These are phyloP conservation scores for Brassica rapa DNA, from an alignment of 345 rosid species.

Conservation along the genomic window DNA sequence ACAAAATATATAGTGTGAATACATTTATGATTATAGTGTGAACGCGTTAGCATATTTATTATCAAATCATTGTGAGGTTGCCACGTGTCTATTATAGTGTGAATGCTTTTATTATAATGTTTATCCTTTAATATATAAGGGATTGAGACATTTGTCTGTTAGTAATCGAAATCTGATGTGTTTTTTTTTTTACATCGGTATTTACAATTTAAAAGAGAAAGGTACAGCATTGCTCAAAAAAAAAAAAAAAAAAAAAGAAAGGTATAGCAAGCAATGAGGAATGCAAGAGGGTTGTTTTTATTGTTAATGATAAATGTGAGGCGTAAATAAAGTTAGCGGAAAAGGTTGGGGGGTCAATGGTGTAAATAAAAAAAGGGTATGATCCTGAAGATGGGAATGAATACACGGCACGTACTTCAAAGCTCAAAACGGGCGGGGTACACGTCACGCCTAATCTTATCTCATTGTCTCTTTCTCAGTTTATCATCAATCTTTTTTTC, in stretches of 20 bases:
- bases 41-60: too few species aligned
- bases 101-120: too few species aligned
- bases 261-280: not conserved
- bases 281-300: not conserved
- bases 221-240: not conserved
- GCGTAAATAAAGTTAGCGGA: not conserved
- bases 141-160: not conserved
- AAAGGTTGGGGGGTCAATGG: not conserved
- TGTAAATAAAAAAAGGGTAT: not conserved
- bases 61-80: too few species aligned
- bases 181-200: not conserved
- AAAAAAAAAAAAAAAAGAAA: too few species aligned
- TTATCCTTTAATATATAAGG: too few species aligned
- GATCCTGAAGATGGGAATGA: slow-evolving; percentile 12
- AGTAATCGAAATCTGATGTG: not conserved
- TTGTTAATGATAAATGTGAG: not conserved
- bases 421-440: slow-evolving; percentile 30
- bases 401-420: slow-evolving; percentile 38
- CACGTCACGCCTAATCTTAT: slow-evolving; percentile 38
- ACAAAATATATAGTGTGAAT: too few species aligned
- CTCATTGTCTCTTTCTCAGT: not conserved
- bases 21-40: too few species aligned
- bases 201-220: not conserved
- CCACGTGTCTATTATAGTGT: too few species aligned
- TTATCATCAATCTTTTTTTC: not conserved